Evolutionary conservation across 306 rosid species (phyloP).

Genomic region (Sicyos edulis): DNA sequence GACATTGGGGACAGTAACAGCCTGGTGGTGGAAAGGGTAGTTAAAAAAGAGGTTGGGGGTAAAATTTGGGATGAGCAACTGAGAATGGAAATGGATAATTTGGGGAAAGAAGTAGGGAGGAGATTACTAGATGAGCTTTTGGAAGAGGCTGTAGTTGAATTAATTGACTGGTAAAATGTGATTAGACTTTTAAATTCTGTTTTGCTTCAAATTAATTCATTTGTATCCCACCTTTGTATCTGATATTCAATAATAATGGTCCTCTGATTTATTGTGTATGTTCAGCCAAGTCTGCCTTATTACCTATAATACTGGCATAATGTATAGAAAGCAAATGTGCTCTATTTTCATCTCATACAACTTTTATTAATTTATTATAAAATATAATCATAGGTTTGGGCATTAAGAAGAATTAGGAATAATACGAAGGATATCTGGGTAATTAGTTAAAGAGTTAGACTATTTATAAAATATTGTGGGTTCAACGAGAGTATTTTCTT

Average conservation of each 20-base stretch:
- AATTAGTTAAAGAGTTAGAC: no score
- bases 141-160: conserved; percentile 59
- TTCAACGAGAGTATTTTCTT: no score
- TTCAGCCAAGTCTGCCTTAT: not conserved
- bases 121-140: conserved; percentile 67
- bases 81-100: conserved; percentile 53
- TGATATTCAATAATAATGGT: conserved; percentile 12
- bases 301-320: not conserved
- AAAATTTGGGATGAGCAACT: conserved; percentile 56
- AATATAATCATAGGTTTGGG: no score
- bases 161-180: conserved; percentile 35
- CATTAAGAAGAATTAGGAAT: no score
- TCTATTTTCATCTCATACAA: no score
- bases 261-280: conserved; percentile 5
- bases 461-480: no score
- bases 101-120: conserved; percentile 60
- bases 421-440: no score
- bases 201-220: conserved; percentile 11
- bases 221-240: not conserved
- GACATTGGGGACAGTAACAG: conserved; percentile 57
- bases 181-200: not conserved
- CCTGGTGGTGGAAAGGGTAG: conserved; percentile 66
- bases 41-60: conserved; percentile 60
- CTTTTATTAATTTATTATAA: no score
- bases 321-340: no score